A percentile compares a stretch with the other conserved stretches of the same genome.
Evolutionary conservation across 2,329 filamentous ascomycete genomes (phyloP).

Genomic region (Arthrobotrys conoides): DNA sequence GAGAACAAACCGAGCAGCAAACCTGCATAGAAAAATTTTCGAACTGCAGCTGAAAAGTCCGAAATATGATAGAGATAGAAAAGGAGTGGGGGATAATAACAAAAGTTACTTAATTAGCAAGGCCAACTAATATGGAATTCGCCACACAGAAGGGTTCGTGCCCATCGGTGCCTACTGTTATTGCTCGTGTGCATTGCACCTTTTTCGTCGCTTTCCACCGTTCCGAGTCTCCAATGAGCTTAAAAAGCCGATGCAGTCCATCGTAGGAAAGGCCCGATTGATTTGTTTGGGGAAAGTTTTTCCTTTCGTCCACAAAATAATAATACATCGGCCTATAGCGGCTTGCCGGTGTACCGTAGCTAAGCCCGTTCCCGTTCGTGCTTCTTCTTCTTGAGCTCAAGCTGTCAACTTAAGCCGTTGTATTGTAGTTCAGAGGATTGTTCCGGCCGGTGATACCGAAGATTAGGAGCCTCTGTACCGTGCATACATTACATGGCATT

Average conservation of each 20-base stretch:
- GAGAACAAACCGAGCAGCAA: neutral
- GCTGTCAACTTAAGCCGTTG: slow-evolving; percentile 11
- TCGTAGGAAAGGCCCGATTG: slow-evolving; percentile 14
- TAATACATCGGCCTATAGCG: slow-evolving; percentile 10
- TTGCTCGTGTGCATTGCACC: slow-evolving; percentile 43
- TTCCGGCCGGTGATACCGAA: slow-evolving; percentile 48
- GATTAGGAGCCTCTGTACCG: slow-evolving; percentile 45
- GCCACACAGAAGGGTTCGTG: slow-evolving; percentile 27
- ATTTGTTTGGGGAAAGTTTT: slow-evolving; percentile 12
- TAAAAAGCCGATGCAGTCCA: slow-evolving; percentile 37
- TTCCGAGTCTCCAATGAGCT: slow-evolving; percentile 26
- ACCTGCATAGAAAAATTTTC: slow-evolving; percentile 16
- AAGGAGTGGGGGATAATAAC: slow-evolving; percentile 41
- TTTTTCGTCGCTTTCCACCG: slow-evolving; percentile 16
- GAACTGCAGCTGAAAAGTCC: slow-evolving; percentile 3
- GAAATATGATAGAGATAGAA: slow-evolving; percentile 11
- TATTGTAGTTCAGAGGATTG: neutral
- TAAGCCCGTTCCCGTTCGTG: slow-evolving; percentile 56
- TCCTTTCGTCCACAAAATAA: slow-evolving; percentile 44
- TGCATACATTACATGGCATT: too few species aligned
- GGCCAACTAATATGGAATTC: slow-evolving; percentile 32
- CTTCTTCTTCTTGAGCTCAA: too few species aligned
- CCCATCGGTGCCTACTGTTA: slow-evolving; percentile 21
- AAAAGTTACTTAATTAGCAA: slow-evolving; percentile 9
- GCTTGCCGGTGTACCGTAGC: slow-evolving; percentile 33